A percentile compares a stretch with the other conserved stretches of the same genome.
Evolutionary conservation across 73 alveolate genomes (phyloP).

Genomic region (Stentor coeruleus): DNA sequence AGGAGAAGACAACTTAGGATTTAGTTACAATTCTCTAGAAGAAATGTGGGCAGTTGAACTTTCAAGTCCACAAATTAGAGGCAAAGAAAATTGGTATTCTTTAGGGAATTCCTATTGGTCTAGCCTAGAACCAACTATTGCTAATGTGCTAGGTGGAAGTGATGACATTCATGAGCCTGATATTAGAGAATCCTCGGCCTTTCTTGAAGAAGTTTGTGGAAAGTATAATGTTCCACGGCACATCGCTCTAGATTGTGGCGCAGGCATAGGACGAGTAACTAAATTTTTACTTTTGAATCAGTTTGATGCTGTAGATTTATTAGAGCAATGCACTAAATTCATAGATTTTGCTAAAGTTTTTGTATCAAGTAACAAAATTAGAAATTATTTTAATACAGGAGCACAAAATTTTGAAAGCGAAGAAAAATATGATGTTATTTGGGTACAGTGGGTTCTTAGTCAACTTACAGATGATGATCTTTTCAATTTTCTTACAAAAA

Average conservation of each 20-base stretch:
- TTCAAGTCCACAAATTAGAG: slow-evolving; percentile 31
- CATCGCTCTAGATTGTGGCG: slow-evolving; percentile 72
- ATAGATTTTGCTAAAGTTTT: slow-evolving; percentile 47
- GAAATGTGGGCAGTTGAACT: slow-evolving; percentile 59
- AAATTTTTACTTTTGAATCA: slow-evolving; percentile 43
- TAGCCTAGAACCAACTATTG: slow-evolving; percentile 43
- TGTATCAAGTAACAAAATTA: slow-evolving; percentile 41
- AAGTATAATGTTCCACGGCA: slow-evolving; percentile 28
- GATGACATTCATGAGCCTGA: slow-evolving; percentile 48
- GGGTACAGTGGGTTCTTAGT: slow-evolving; percentile 70
- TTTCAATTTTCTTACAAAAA: slow-evolving; percentile 43
- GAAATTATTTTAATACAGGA: slow-evolving; percentile 27
- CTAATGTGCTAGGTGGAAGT: slow-evolving; percentile 63
- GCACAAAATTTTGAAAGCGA: slow-evolving; percentile 27
- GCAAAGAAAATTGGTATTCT: slow-evolving; percentile 46
- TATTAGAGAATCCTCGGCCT: slow-evolving; percentile 36
- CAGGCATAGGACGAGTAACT: slow-evolving; percentile 80
- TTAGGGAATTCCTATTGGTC: slow-evolving; percentile 52
- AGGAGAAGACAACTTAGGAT: slow-evolving; percentile 57
- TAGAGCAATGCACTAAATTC: slow-evolving; percentile 53
- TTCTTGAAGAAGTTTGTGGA: slow-evolving; percentile 32
- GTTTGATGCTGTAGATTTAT: slow-evolving; percentile 58
- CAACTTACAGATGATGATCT: slow-evolving; percentile 63
- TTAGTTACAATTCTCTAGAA: slow-evolving; percentile 25
- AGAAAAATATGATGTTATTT: slow-evolving; percentile 51